Evolutionary conservation across 164 flowering plant species (phyloP).

Genomic region (Buxus sempervirens): DNA sequence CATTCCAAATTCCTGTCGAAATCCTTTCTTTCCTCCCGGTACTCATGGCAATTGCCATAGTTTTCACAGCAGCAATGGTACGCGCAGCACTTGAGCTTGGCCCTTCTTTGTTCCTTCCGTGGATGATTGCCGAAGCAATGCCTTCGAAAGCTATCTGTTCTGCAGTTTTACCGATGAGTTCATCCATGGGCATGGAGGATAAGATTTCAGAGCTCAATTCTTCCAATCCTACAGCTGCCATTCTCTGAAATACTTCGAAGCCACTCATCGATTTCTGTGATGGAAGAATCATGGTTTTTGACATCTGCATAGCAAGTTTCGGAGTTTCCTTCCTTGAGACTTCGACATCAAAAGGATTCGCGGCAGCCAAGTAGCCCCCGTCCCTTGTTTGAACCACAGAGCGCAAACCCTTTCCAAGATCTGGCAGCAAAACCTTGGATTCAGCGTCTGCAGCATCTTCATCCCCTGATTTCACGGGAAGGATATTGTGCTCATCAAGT

Average conservation of each 20-base stretch:
- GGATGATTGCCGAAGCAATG: conserved; percentile 81
- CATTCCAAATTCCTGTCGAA: conserved; percentile 80
- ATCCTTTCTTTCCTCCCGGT: conserved; percentile 74
- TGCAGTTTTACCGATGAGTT: conserved; percentile 78
- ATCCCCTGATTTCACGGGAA: conserved; percentile 27
- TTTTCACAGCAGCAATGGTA: conserved; percentile 61
- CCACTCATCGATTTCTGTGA: conserved; percentile 39
- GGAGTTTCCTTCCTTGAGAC: conserved; percentile 69
- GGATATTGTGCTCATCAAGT: conserved; percentile 20
- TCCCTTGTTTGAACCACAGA: conserved; percentile 84
- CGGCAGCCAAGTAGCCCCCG: conserved; percentile 82
- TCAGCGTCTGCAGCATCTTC: conserved; percentile 31
- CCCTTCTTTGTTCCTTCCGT: conserved; percentile 80
- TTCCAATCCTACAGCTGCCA: conserved; percentile 65
- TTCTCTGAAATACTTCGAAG: conserved; percentile 63
- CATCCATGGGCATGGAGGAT: conserved; percentile 71
- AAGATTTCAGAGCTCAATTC: conserved; percentile 51
- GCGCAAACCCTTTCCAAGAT: conserved; percentile 84
- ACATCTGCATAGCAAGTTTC: conserved; percentile 86
- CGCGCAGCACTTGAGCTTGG: conserved; percentile 93
- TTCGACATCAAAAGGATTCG: conserved; percentile 56
- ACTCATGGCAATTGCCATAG: conserved; percentile 61
- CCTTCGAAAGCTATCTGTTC: conserved; percentile 97
- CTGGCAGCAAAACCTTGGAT: conserved; percentile 50
- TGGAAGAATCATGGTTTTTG: conserved; percentile 60